phyloP scores from a whole-genome alignment of 306 rosid genomes.

The Betula pendula region DNA sequence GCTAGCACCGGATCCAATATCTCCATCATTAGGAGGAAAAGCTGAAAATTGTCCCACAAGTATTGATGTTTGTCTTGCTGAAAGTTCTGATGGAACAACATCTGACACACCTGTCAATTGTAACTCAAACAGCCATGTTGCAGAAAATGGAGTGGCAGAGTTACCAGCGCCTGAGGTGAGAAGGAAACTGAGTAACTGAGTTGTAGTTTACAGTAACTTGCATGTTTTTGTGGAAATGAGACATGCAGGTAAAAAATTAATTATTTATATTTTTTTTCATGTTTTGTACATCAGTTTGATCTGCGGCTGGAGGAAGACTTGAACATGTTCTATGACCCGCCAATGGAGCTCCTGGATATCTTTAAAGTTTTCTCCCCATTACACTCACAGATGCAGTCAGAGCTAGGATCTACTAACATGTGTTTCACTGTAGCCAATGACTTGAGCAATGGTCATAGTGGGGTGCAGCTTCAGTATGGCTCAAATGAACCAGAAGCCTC shows the following conservation, averaged over 20 bases:
- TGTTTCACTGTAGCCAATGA: constrained; percentile 31
- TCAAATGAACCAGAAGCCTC: constrained; percentile 44
- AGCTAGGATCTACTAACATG: constrained; percentile 24
- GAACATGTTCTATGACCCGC: constrained; percentile 36
- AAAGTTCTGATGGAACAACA: constrained; percentile 41
- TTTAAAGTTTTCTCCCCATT: constrained; percentile 59
- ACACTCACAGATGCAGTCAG: constrained; percentile 46
- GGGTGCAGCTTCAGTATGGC: constrained; percentile 41
- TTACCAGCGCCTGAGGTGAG: constrained; percentile 43
- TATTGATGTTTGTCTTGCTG: constrained; percentile 19
- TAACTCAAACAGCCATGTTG: constrained; percentile 37
- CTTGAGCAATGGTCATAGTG: constrained; percentile 31
- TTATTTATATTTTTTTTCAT: constrained; percentile 1
- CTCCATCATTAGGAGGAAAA: constrained; percentile 45
- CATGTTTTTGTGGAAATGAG: constrained; percentile 1
- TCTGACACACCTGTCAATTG: constrained; percentile 44
- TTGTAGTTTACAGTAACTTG: neutral
- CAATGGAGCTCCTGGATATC: constrained; percentile 36
- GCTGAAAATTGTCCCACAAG: constrained; percentile 34
- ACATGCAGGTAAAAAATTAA: neutral
- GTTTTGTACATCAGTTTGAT: constrained; percentile 34
- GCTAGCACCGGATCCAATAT: constrained; percentile 37
- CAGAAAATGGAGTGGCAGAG: constrained; percentile 26
- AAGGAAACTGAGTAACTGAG: constrained; percentile 10
- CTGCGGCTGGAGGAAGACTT: constrained; percentile 23